These are phyloP conservation scores for Aspergillus biplanus DNA, from an alignment of 495 filamentous ascomycete species.

Conservation along the genomic window DNA sequence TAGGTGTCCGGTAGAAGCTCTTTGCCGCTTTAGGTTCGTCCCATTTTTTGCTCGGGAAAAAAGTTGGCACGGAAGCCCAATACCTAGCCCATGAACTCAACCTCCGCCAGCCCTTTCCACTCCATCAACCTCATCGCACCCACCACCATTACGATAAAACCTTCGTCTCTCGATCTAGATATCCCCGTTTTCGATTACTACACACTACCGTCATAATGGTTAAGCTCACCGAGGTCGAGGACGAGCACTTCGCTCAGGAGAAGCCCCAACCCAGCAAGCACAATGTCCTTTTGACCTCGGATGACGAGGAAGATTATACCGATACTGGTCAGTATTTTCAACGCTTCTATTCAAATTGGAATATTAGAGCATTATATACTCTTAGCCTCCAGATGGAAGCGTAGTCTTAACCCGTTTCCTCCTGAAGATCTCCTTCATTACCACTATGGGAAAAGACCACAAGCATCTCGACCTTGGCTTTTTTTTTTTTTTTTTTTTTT, in stretches of 20 bases:
- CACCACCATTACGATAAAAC: neutral
- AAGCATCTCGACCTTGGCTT: neutral
- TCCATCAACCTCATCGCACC: constrained; percentile 6
- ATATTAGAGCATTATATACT: neutral
- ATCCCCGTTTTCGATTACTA: neutral
- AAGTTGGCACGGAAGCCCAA: constrained; percentile 45
- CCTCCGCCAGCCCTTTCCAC: constrained; percentile 17
- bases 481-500: neutral
- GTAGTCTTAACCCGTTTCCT: neutral
- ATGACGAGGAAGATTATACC: constrained; percentile 86
- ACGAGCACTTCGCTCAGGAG: constrained; percentile 83
- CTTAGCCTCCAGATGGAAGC: neutral
- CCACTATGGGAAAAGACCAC: neutral
- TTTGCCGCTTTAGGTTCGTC: constrained; percentile 44
- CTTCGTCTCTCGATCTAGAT: constrained; percentile 3
- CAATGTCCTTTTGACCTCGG: constrained; percentile 56
- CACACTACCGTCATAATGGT: constrained; percentile 72
- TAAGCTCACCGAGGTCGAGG: constrained; percentile 91
- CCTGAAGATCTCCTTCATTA: neutral
- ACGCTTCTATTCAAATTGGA: neutral
- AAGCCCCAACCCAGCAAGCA: constrained; percentile 65
- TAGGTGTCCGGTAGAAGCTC: constrained; percentile 30
- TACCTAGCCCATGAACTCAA: constrained; percentile 23
- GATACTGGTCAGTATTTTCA: constrained; percentile 71
- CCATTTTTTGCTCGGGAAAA: constrained; percentile 41